These are phyloP conservation scores for Malus sieversii DNA, from an alignment of 306 rosid species.

Conservation along the genomic window DNA sequence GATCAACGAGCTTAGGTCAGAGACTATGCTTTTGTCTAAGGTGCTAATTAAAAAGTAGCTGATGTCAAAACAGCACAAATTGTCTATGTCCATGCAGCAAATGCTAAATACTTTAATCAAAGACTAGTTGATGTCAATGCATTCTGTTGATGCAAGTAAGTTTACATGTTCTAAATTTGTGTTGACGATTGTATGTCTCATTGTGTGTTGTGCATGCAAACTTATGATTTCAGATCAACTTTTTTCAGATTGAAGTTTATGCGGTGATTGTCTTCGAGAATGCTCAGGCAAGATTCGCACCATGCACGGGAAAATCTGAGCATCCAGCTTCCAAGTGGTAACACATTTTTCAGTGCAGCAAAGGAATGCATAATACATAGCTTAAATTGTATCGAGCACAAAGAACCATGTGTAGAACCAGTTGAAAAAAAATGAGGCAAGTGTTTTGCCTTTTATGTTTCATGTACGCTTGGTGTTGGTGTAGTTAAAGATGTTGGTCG, in stretches of 20 bases:
- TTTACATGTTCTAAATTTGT: conserved; percentile 7
- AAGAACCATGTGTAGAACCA: not conserved
- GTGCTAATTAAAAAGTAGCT: not conserved
- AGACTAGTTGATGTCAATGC: not conserved
- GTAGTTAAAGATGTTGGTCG: not conserved
- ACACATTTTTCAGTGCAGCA: not conserved
- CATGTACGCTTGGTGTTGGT: not conserved
- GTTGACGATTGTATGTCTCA: not conserved
- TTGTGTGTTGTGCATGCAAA: not conserved
- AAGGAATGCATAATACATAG: not conserved
- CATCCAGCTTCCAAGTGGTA: not conserved
- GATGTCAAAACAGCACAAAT: not conserved
- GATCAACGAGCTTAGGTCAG: conserved; percentile 3
- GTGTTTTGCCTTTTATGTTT: not conserved
- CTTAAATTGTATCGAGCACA: not conserved
- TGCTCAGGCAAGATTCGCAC: not conserved
- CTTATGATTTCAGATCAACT: not conserved
- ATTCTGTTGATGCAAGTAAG: not conserved
- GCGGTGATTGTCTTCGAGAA: not conserved
- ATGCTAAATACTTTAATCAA: not conserved
- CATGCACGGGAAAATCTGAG: not conserved
- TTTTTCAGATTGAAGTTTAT: not conserved
- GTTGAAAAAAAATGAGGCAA: not conserved
- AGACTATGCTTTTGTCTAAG: not conserved
- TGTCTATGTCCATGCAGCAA: not conserved